A percentile compares a stretch with the other conserved stretches of the same genome.
phyloP scores from a whole-genome alignment of 495 filamentous ascomycete genomes.

The Penicillium salamii region DNA sequence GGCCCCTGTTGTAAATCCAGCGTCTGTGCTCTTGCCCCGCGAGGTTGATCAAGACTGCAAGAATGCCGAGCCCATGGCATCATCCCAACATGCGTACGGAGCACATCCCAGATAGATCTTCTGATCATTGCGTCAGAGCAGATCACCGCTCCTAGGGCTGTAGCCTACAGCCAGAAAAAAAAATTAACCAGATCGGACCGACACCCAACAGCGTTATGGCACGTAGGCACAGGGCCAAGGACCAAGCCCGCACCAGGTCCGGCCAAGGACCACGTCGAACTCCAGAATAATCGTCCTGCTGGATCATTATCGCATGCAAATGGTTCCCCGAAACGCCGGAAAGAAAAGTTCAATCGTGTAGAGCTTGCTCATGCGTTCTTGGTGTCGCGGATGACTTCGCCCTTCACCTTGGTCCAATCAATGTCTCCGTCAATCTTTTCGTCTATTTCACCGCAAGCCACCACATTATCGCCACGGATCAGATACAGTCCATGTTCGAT shows the following conservation, averaged over 20 bases:
- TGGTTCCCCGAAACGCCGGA: slow-evolving; percentile 17
- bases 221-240: neutral
- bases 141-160: neutral
- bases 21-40: slow-evolving; percentile 7
- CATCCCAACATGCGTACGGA: slow-evolving; percentile 9
- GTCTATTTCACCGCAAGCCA: slow-evolving; percentile 84
- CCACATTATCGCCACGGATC: slow-evolving; percentile 92
- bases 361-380: slow-evolving; percentile 62
- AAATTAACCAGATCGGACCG: neutral
- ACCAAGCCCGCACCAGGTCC: slow-evolving; percentile 1
- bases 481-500: slow-evolving; percentile 86
- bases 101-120: neutral
- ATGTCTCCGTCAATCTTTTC: slow-evolving; percentile 84
- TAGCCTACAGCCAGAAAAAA: neutral
- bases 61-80: slow-evolving; percentile 10
- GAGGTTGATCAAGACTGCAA: slow-evolving; percentile 7
- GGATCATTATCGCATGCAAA: slow-evolving; percentile 15
- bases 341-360: slow-evolving; percentile 4
- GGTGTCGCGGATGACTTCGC: slow-evolving; percentile 76
- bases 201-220: neutral
- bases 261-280: neutral
- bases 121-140: neutral
- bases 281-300: slow-evolving; percentile 4
- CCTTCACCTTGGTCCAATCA: slow-evolving; percentile 86
- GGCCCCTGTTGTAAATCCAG: slow-evolving; percentile 2